A percentile compares a stretch with the other conserved stretches of the same genome.
phyloP scores from a whole-genome alignment of 768 basidiomycete genomes.

The Tricholoma hemisulphureum region DNA sequence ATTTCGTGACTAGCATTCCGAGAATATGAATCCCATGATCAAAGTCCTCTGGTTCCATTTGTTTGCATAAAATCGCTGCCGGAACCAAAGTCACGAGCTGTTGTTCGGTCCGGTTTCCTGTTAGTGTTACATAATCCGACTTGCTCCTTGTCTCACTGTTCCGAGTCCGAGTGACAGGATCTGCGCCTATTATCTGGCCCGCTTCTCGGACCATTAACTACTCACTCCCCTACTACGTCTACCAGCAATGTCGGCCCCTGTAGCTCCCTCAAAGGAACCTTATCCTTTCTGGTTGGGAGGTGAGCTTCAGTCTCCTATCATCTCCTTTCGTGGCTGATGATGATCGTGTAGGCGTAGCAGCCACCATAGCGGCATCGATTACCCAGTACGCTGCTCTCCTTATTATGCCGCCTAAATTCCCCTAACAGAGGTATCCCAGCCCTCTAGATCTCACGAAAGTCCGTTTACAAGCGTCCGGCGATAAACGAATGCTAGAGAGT shows the following conservation, averaged over 20 bases:
- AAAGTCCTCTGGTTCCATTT: too few relatives aligned
- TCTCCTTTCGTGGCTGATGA: not conserved
- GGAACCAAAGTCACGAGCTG: not conserved
- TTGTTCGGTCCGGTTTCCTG: not conserved
- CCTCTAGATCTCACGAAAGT: constrained; percentile 91
- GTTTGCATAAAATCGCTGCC: too few relatives aligned
- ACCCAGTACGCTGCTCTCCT: constrained; percentile 61
- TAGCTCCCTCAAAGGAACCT: constrained; percentile 50
- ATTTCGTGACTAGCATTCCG: too few relatives aligned
- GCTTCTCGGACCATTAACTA: not conserved
- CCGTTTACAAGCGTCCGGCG: constrained; percentile 86
- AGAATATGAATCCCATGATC: too few relatives aligned
- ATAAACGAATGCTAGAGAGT: constrained; percentile 86
- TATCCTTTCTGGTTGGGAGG: constrained; percentile 89
- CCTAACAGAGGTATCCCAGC: constrained; percentile 30
- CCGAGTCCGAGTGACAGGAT: not conserved
- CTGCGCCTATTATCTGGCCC: not conserved
- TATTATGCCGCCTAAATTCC: not conserved
- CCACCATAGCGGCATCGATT: constrained; percentile 85
- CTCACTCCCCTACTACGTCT: too few relatives aligned
- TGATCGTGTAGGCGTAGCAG: constrained; percentile 57
- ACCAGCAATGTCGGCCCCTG: constrained; percentile 13
- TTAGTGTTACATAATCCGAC: not conserved
- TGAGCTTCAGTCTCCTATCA: constrained; percentile 28
- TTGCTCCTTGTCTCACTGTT: not conserved